Evolutionary conservation across 768 basidiomycete genomes (phyloP).

Genomic region (Xerocomellus chrysenteron): DNA sequence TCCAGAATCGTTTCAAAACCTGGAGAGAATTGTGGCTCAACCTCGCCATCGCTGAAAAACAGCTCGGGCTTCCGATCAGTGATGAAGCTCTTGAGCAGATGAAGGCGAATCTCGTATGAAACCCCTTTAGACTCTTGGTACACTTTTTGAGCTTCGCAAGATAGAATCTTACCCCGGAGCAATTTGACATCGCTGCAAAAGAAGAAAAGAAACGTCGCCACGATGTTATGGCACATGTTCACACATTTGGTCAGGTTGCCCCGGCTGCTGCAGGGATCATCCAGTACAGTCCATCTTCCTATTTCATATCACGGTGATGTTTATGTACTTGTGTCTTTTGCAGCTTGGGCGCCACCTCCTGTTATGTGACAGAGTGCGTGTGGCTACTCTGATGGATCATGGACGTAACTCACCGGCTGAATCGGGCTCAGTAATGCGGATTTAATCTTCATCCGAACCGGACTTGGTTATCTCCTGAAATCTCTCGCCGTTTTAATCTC

Average conservation of each 20-base stretch:
- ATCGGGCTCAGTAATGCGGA: conserved; percentile 80
- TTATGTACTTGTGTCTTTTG: conserved; percentile 13
- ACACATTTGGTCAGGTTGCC: conserved; percentile 92
- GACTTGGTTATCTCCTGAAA: conserved; percentile 76
- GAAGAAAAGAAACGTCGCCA: conserved; percentile 98
- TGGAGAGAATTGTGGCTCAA: conserved; percentile 97
- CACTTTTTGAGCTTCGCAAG: conserved; percentile 7
- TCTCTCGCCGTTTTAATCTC: conserved; percentile 91
- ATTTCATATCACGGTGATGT: conserved; percentile 4
- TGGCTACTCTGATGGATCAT: conserved; percentile 1
- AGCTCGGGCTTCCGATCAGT: conserved; percentile 86
- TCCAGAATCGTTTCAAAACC: conserved; percentile 88
- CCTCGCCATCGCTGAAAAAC: conserved; percentile 94
- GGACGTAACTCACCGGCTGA: conserved; percentile 10
- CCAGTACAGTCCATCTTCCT: conserved; percentile 54
- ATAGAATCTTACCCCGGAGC: conserved; percentile 80
- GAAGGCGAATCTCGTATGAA: conserved; percentile 78
- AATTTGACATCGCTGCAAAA: conserved; percentile 86
- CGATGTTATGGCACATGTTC: conserved; percentile 99
- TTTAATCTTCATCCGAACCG: conserved; percentile 92
- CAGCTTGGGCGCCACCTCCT: conserved; percentile 94
- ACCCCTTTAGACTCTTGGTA: neutral
- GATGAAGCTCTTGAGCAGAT: conserved; percentile 94
- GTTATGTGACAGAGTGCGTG: conserved; percentile 95
- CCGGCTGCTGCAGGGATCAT: conserved; percentile 96